Conservation (phyloP, 2,329 filamentous ascomycete genomes). For the Paramyrothecium roridum region DNA sequence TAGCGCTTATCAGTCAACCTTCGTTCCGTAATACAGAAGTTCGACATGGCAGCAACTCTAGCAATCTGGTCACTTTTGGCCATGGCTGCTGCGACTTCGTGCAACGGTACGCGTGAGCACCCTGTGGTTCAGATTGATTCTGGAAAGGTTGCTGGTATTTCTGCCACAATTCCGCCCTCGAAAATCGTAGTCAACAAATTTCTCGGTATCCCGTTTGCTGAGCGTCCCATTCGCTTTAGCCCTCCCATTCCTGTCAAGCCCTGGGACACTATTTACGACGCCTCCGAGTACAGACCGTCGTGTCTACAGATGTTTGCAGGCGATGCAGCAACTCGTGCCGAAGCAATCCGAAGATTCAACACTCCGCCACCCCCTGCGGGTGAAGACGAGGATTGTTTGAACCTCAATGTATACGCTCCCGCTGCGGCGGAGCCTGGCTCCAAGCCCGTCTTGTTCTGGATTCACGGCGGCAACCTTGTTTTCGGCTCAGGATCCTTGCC, state of each 20-base stretch:
- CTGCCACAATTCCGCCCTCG: conserved; percentile 10
- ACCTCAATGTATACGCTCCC: conserved; percentile 27
- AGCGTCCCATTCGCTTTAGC: conserved; percentile 19
- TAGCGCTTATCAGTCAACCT: too few relatives aligned
- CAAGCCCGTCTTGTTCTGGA: conserved; percentile 41
- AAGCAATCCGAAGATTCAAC: conserved; percentile 14
- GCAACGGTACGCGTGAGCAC: neutral
- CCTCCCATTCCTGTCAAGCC: conserved; percentile 11
- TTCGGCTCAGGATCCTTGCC: conserved; percentile 30
- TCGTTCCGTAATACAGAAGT: neutral
- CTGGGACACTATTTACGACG: conserved; percentile 18
- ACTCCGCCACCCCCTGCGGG: conserved; percentile 17
- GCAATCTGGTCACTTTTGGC: conserved; percentile 7
- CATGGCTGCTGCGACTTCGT: conserved; percentile 1
- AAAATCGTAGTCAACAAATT: conserved; percentile 18
- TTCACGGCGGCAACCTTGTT: conserved; percentile 37
- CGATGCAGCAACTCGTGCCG: conserved; percentile 9
- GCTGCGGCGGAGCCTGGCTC: conserved; percentile 12
- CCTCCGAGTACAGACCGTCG: conserved; percentile 15
- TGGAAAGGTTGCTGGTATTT: conserved; percentile 12
- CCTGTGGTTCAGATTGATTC: conserved; percentile 15
- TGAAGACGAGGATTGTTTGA: conserved; percentile 29
- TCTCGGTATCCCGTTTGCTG: conserved; percentile 26
- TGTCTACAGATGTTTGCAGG: conserved; percentile 21
- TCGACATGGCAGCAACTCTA: neutral